These are phyloP conservation scores for Colletotrichum cuscutae DNA, from an alignment of 2,329 filamentous ascomycete genomes.

Conservation along the genomic window DNA sequence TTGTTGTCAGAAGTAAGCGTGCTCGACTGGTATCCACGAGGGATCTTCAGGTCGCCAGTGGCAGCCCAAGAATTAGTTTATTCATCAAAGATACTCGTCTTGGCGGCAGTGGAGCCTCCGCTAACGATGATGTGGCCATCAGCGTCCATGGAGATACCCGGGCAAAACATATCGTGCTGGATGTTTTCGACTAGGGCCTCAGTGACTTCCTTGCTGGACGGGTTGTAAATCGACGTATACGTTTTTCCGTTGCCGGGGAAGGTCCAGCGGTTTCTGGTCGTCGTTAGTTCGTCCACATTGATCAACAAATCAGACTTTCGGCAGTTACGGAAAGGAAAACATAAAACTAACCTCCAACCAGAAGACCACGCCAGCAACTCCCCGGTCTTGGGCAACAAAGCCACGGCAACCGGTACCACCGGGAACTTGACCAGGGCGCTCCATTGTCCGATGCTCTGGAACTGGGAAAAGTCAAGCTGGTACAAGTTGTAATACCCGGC, in stretches of 20 bases:
- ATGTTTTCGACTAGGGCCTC: constrained; percentile 48
- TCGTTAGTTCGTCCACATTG: background rate
- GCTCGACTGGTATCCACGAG: constrained; percentile 62
- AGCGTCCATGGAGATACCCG: constrained; percentile 60
- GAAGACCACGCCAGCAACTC: constrained; percentile 42
- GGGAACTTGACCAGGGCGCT: constrained; percentile 47
- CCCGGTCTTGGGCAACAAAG: constrained; percentile 37
- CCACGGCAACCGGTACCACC: constrained; percentile 46
- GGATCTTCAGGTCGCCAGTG: constrained; percentile 53
- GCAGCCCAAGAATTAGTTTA: constrained; percentile 47
- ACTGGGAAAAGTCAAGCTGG: background rate
- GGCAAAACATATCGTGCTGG: constrained; percentile 65
- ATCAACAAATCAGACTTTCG: background rate
- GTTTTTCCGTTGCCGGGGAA: constrained; percentile 7
- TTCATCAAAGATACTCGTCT: constrained; percentile 59
- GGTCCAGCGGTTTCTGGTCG: background rate
- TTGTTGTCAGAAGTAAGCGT: constrained; percentile 59
- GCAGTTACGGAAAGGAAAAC: background rate
- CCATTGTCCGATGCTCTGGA: constrained; percentile 42
- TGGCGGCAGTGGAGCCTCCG: constrained; percentile 59
- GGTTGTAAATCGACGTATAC: constrained; percentile 15
- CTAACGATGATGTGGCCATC: constrained; percentile 61
- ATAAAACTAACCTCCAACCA: constrained; percentile 13
- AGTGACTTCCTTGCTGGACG: constrained; percentile 36
- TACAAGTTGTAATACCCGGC: background rate